A percentile compares a stretch with the other conserved stretches of the same genome.
Conservation (phyloP, 2,329 filamentous ascomycete species). For the Grosmannia serpens region DNA sequence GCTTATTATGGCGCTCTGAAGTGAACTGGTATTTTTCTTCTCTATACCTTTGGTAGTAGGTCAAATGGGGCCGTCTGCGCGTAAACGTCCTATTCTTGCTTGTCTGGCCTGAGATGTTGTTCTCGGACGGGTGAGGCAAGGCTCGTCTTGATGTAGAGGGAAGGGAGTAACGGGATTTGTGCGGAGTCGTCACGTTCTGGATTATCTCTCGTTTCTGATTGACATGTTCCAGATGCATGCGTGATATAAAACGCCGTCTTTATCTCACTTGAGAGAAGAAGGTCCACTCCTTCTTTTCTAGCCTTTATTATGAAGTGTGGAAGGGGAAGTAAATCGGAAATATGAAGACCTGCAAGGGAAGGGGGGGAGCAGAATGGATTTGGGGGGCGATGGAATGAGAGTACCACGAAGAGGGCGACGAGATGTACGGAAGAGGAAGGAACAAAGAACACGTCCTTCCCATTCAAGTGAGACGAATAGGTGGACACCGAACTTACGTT, state of each 20-base stretch:
- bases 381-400: not conserved
- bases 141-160: not conserved
- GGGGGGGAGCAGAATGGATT: not conserved
- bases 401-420: not conserved
- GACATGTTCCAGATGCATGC: no score
- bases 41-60: not conserved
- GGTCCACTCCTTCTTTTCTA: not conserved
- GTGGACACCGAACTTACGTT: not conserved
- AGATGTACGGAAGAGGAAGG: conserved; percentile 1
- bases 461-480: not conserved
- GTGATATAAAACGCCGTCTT: not conserved
- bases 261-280: not conserved
- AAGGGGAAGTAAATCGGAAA: not conserved
- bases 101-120: not conserved
- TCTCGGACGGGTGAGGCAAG: not conserved
- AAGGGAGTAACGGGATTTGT: not conserved
- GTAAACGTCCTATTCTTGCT: not conserved
- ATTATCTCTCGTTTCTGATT: no score
- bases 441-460: not conserved
- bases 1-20: not conserved
- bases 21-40: not conserved
- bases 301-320: not conserved
- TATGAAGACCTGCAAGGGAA: not conserved
- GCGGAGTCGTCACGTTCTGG: no score
- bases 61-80: not conserved